phyloP scores from a whole-genome alignment of 148 eudicot species.

The Selenicereus undatus region DNA sequence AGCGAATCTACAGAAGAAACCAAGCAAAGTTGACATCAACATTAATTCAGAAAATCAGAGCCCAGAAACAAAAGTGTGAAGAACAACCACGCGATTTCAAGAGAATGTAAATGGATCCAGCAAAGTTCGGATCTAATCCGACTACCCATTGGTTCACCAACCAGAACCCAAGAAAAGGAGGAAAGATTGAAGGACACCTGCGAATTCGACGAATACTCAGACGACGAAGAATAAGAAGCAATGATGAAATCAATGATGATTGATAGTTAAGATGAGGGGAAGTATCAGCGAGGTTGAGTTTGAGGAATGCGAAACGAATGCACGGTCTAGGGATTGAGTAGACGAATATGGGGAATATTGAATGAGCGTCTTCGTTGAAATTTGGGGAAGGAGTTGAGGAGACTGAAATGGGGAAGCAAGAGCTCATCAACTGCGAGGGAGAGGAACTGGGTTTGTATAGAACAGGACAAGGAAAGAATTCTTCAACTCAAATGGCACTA shows the following conservation, averaged over 20 bases:
- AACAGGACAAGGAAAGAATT: too few relatives aligned
- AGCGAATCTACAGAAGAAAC: not conserved
- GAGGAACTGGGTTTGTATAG: too few relatives aligned
- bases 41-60: not conserved
- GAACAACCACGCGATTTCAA: not conserved
- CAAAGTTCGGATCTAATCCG: slow-evolving; percentile 10
- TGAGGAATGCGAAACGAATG: slow-evolving; percentile 4
- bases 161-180: not conserved
- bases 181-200: slow-evolving; percentile 4
- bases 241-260: not conserved
- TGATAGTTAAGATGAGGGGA: not conserved
- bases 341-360: not conserved
- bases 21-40: not conserved
- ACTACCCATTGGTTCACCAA: not conserved
- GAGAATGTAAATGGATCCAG: not conserved
- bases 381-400: not conserved
- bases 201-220: not conserved
- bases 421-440: not conserved
- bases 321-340: slow-evolving; percentile 9
- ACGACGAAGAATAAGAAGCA: not conserved
- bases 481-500: too few relatives aligned
- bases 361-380: not conserved
- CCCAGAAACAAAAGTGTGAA: not conserved
- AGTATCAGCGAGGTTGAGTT: not conserved
- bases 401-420: not conserved